Conservation (phyloP, 2,329 filamentous ascomycete species). For the Fusarium mexicanum region DNA sequence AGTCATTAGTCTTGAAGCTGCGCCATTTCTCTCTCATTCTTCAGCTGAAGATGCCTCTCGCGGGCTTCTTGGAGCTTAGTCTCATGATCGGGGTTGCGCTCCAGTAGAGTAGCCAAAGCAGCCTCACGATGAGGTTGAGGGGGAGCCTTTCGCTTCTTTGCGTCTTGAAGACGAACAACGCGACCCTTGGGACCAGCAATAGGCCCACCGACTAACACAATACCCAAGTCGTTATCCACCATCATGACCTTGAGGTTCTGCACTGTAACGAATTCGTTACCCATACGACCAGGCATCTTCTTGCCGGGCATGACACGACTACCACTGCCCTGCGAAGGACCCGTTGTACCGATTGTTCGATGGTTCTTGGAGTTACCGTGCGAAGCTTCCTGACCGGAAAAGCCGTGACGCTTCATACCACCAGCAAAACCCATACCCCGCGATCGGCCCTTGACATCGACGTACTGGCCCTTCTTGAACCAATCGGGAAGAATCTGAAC, state of each 20-base stretch:
- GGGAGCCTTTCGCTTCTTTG: conserved; percentile 81
- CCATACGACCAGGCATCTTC: conserved; percentile 98
- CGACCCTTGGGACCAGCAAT: conserved; percentile 90
- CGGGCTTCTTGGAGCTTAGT: conserved; percentile 60
- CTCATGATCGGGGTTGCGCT: conserved; percentile 59
- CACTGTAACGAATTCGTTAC: conserved; percentile 84
- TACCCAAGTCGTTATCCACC: conserved; percentile 86
- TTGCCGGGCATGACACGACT: conserved; percentile 94
- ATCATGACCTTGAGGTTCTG: conserved; percentile 92
- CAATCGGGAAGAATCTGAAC: conserved; percentile 83
- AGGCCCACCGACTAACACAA: conserved; percentile 86
- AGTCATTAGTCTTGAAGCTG: conserved; percentile 30
- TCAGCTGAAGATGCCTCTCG: conserved; percentile 62
- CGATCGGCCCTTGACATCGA: conserved; percentile 82
- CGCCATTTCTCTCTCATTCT: conserved; percentile 55
- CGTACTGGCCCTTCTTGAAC: conserved; percentile 90
- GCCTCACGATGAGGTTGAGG: conserved; percentile 59
- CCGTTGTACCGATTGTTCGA: conserved; percentile 88
- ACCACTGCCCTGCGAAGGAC: conserved; percentile 90
- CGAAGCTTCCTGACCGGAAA: conserved; percentile 85
- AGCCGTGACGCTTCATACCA: conserved; percentile 97
- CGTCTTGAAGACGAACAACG: conserved; percentile 86
- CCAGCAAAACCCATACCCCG: conserved; percentile 94
- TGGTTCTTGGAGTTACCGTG: conserved; percentile 97
- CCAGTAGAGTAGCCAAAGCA: conserved; percentile 54